Evolutionary conservation across 176 grass and related monocot species (phyloP).

Genomic region (Oryza nivara): DNA sequence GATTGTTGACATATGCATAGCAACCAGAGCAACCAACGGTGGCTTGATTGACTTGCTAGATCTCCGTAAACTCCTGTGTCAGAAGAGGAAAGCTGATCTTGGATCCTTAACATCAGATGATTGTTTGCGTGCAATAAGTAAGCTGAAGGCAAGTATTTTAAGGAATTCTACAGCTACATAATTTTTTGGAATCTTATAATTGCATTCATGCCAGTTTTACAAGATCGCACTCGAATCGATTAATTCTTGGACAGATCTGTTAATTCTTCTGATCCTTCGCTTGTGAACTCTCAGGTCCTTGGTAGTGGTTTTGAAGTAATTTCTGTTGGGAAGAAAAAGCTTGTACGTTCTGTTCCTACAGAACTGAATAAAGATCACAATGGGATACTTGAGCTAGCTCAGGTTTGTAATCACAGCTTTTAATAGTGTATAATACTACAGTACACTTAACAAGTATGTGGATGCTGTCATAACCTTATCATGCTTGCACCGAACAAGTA

Average conservation of each 20-base stretch:
- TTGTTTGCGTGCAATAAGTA: constrained; percentile 95
- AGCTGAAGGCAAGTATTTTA: constrained; percentile 74
- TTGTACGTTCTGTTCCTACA: constrained; percentile 90
- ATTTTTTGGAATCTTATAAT: constrained; percentile 11
- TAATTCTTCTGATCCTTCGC: constrained; percentile 16
- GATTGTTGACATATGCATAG: constrained; percentile 95
- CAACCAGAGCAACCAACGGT: constrained; percentile 86
- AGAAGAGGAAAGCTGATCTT: constrained; percentile 68
- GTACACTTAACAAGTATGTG: not conserved
- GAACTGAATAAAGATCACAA: constrained; percentile 98
- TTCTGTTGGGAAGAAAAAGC: constrained; percentile 81
- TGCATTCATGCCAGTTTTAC: not conserved
- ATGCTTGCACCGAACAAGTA: not conserved
- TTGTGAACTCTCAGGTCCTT: constrained; percentile 67
- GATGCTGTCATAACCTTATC: not conserved
- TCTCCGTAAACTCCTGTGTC: constrained; percentile 72
- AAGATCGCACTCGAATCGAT: constrained; percentile 6
- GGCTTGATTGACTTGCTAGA: constrained; percentile 90
- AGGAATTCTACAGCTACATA: not conserved
- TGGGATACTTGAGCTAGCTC: constrained; percentile 95
- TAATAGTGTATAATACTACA: not conserved
- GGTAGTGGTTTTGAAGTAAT: constrained; percentile 99
- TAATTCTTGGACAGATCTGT: not conserved
- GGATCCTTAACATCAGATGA: constrained; percentile 88
- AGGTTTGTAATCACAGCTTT: constrained; percentile 56